These are phyloP conservation scores for Rosa persica DNA, from an alignment of 306 rosid species.

Conservation along the genomic window DNA sequence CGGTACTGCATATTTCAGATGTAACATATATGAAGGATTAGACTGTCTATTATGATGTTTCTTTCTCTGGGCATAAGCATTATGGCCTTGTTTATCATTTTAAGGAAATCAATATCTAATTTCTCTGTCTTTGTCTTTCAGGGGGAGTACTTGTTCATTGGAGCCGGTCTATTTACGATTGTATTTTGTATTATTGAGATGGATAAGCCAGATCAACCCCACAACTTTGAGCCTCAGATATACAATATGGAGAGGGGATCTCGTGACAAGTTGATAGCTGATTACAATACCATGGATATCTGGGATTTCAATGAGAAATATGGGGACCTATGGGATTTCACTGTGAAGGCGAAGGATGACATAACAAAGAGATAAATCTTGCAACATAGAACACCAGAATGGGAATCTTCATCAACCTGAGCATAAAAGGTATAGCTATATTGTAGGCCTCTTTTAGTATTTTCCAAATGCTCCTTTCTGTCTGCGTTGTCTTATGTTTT, in stretches of 20 bases:
- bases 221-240: constrained; percentile 90
- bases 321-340: constrained; percentile 93
- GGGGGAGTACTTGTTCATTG: constrained; percentile 89
- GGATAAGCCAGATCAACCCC: constrained; percentile 95
- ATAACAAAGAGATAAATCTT: constrained; percentile 46
- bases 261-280: constrained; percentile 85
- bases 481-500: neutral
- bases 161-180: constrained; percentile 66
- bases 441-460: neutral
- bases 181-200: constrained; percentile 90
- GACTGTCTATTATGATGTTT: neutral
- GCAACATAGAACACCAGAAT: neutral
- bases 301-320: constrained; percentile 96
- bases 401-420: constrained; percentile 19
- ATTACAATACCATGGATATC: constrained; percentile 83
- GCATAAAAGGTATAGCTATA: constrained; percentile 19
- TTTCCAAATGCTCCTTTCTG: neutral
- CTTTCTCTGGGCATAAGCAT: neutral
- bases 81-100: neutral
- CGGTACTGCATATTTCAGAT: constrained; percentile 47
- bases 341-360: constrained; percentile 58
- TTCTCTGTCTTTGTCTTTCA: constrained; percentile 31
- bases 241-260: constrained; percentile 95
- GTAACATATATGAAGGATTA: constrained; percentile 6
- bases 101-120: constrained; percentile 1